phyloP scores from a whole-genome alignment of 2,329 filamentous ascomycete genomes.

The Hymenoscyphus occultus region DNA sequence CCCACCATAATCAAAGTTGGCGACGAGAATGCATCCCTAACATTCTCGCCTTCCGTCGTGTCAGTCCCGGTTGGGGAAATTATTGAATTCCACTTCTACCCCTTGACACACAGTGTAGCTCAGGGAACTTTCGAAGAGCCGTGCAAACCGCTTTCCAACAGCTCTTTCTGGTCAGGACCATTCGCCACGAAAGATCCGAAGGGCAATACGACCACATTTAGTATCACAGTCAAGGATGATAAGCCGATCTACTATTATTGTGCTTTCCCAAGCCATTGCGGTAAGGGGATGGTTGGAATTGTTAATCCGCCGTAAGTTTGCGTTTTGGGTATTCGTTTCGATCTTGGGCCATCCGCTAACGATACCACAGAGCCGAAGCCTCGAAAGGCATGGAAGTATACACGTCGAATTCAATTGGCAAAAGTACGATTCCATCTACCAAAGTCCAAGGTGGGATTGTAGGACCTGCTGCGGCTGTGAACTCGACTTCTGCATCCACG shows the following conservation, averaged over 20 bases:
- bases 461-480: neutral
- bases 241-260: conserved; percentile 46
- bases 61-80: conserved; percentile 48
- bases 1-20: conserved; percentile 36
- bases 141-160: conserved; percentile 33
- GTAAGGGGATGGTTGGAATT: conserved; percentile 43
- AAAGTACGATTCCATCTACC: conserved; percentile 8
- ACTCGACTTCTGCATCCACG: neutral
- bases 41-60: conserved; percentile 50
- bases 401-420: conserved; percentile 2
- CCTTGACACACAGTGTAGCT: conserved; percentile 49
- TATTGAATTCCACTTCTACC: conserved; percentile 54
- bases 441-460: conserved; percentile 11
- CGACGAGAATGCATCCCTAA: conserved; percentile 34
- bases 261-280: conserved; percentile 39
- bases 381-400: conserved; percentile 5
- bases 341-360: neutral
- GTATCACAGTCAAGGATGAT: conserved; percentile 40
- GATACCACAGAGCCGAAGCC: conserved; percentile 1
- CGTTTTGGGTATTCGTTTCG: neutral
- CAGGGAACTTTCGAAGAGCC: conserved; percentile 38
- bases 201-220: conserved; percentile 39
- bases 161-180: conserved; percentile 31
- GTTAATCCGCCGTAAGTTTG: conserved; percentile 40
- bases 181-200: conserved; percentile 20